Conservation (phyloP, 2,329 filamentous ascomycete genomes). For the Sarocladium strictum region DNA sequence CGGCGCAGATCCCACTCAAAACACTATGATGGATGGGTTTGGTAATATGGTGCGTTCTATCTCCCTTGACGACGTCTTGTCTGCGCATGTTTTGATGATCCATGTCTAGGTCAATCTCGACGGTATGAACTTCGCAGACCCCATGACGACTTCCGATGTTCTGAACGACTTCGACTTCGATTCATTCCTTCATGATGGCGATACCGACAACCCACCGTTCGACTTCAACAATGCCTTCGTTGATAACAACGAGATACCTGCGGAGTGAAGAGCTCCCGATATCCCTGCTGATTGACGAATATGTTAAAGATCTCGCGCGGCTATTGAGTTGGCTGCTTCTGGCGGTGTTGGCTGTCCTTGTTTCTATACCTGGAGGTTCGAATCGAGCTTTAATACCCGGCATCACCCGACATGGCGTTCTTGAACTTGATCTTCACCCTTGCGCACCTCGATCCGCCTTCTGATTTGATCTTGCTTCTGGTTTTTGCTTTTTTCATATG, state of each 20-base stretch:
- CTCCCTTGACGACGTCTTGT: not conserved
- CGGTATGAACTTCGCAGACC: constrained; percentile 49
- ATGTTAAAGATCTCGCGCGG: not conserved
- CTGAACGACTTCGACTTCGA: constrained; percentile 64
- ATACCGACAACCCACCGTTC: constrained; percentile 42
- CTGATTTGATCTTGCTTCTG: not conserved
- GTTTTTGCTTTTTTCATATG: not conserved
- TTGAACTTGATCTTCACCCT: constrained; percentile 4
- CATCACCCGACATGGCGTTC: constrained; percentile 9
- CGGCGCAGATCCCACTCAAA: constrained; percentile 43
- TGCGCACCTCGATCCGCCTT: not conserved
- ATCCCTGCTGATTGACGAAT: constrained; percentile 3
- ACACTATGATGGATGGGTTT: constrained; percentile 41
- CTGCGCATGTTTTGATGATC: not conserved
- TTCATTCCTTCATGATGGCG: constrained; percentile 57
- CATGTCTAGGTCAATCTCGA: constrained; percentile 31
- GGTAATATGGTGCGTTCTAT: constrained; percentile 35
- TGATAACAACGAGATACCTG: constrained; percentile 38
- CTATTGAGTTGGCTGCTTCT: not conserved
- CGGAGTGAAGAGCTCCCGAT: constrained; percentile 6
- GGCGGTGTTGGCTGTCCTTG: not conserved
- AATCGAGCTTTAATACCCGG: constrained; percentile 10
- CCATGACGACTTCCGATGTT: constrained; percentile 48
- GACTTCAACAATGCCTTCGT: constrained; percentile 48
- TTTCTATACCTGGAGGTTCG: constrained; percentile 2